phyloP scores from a whole-genome alignment of 2,329 filamentous ascomycete species.

The Penicillium sp. region DNA sequence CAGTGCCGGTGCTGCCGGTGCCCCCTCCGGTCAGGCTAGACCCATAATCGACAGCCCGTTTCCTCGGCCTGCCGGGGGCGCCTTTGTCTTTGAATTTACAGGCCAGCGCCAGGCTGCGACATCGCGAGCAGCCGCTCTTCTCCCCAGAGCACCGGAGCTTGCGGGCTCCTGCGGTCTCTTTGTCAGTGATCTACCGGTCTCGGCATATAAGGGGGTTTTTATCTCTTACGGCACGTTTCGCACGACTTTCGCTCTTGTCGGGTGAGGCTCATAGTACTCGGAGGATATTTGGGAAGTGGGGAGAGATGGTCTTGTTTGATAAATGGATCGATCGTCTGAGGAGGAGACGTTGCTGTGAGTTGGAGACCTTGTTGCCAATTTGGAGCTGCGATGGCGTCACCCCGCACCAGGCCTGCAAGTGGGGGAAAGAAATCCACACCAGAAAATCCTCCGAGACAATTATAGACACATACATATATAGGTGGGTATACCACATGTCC shows the following conservation, averaged over 20 bases:
- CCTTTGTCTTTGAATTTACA: slow-evolving; percentile 9
- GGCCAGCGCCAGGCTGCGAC: neutral
- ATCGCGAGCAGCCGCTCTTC: slow-evolving; percentile 5
- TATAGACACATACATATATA: neutral
- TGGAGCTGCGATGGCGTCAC: slow-evolving; percentile 8
- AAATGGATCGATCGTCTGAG: neutral
- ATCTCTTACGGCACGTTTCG: slow-evolving; percentile 7
- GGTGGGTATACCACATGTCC: neutral
- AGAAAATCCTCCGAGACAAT: neutral
- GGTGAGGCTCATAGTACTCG: neutral
- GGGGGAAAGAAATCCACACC: neutral
- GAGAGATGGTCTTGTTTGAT: neutral
- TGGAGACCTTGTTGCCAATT: slow-evolving; percentile 2
- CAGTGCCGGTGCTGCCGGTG: neutral
- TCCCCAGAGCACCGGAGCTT: slow-evolving; percentile 1
- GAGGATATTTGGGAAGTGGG: neutral
- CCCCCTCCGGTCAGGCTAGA: neutral
- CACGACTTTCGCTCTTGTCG: slow-evolving; percentile 8
- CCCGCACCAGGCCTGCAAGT: neutral
- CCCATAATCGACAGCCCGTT: neutral
- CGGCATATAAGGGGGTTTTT: neutral
- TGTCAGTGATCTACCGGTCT: neutral
- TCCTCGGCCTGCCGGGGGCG: slow-evolving; percentile 1
- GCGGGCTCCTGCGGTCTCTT: neutral
- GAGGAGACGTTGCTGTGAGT: slow-evolving; percentile 1